Base-by-base conservation (phyloP, 306 rosid genomes). In the Oxytropis ochrocephala region DNA sequence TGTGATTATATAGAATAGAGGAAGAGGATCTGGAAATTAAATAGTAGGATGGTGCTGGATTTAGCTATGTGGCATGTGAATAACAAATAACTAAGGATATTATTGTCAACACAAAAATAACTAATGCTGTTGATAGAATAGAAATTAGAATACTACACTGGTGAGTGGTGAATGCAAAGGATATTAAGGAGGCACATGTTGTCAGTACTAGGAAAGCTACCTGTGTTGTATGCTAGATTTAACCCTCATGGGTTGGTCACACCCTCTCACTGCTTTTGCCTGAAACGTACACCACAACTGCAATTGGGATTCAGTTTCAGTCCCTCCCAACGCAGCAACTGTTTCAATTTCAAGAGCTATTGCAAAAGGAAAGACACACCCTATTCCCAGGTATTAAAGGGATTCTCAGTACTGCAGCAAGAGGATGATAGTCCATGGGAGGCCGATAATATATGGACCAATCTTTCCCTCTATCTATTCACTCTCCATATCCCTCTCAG, bases 401-500 rank as follows among this genome's bases (percentile, higher is more conserved):
- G 89, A 19, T 83, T 91, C 70, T 90, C 90, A 19, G 87, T 19
- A 2, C 73, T 92, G 80, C 73, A 53, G 52, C 76, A 50, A 24
- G 74, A 42, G 29, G 87, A 80, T 62, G 87, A 80, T 62, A 56
- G 77, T 67, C 85, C 87, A 18, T 92, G 96, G 96, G 91, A 88
- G 43, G 54, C 44, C 59, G 91, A 65, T 21, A 70, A 61, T 74
- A 48, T 84, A 1, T 90, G 98, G 96, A 85, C 76, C 77, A 80
- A 75, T 43, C 72, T 85, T 88, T 85, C 85, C 49, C 83, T 90
- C 59, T 92, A 90, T 64, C 49, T 85, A 11, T 85, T 88, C 80
- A 85, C 69, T 78, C 69, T 93, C 72, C 98, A 93, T 78, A 80
- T 93, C 73, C 98, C 98, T 83, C 81, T 88, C 79, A 85, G 98